Evolutionary conservation across 2,329 filamentous ascomycete species (phyloP), one percentile per base, ranked within the genome.

Genomic region (Verticillium isaacii): DNA sequence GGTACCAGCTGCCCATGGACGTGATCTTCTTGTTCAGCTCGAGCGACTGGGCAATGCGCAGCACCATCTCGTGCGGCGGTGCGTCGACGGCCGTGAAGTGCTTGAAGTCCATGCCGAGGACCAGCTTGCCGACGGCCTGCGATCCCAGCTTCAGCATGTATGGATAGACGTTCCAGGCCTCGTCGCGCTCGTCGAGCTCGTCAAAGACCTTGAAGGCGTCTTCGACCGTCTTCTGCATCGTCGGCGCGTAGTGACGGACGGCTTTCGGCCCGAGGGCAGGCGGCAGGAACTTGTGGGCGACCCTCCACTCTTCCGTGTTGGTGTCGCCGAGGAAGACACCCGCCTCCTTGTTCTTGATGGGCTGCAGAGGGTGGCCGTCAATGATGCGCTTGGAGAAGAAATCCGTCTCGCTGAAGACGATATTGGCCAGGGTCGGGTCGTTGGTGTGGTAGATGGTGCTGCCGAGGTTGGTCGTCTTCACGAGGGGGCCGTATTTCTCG

Each of bases 231-330:
- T 76, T 70, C 64, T 87, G 83, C 83, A 89, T 88, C 0, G 77
- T 79, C 0, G 85, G 84, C 0, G 83, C 79, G 63, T 88, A 88
- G 66, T 88, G 85, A 1, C 82, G 75, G 5, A 88, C 84, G 0
- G 85, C 85, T 67, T 85, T 86, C 36, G 85, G 85, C 0, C 80
- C 80, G 12, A 88, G 73, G 0, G 83, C 81, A 0, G 86, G 85
- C 0, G 85, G 84, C 0, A 88, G 66, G 70, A 87, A 89, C 69
- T 88, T 89, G 75, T 88, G 86, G 0, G 81, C 79, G 0, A 79
- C 66, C 29, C 71, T 69, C 80, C 81, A 86, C 60, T 80, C 76
- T 17, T 78, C 74, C 0, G 78, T 80, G 23, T 83, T 76, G 0
- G 82, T 85, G 66, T 85, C 82, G 64, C 78, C 75, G 4, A 80